A percentile compares a stretch with the other conserved stretches of the same genome.
phyloP scores from a whole-genome alignment of 139 green algal species.

The Micromonas pusilla region DNA sequence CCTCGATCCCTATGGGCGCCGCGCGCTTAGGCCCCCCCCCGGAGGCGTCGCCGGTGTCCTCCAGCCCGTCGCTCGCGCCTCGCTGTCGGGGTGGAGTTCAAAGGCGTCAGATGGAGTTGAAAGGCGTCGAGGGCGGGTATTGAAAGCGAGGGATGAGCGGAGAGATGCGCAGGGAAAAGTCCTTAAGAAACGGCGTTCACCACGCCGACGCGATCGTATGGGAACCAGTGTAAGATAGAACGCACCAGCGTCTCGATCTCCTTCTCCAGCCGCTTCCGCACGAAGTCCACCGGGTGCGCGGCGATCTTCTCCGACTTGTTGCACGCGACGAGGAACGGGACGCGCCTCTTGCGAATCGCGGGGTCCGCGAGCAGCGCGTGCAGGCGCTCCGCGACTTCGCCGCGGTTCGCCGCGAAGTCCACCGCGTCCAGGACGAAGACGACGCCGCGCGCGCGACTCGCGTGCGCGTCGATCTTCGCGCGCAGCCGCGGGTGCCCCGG shows the following conservation, averaged over 20 bases:
- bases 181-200: too few relatives aligned
- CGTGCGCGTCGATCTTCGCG: conserved; percentile 46
- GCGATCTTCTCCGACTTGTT: conserved; percentile 87
- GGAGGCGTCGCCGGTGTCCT: neutral
- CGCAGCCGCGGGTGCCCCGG: conserved; percentile 67
- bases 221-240: too few relatives aligned
- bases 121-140: too few relatives aligned
- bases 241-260: conserved; percentile 78
- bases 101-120: too few relatives aligned
- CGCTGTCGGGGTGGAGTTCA: too few relatives aligned
- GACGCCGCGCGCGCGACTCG: conserved; percentile 47
- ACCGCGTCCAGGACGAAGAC: conserved; percentile 75
- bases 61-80: conserved; percentile 3
- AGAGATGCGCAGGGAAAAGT: too few relatives aligned
- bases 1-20: neutral
- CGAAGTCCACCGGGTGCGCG: conserved; percentile 81
- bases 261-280: conserved; percentile 74
- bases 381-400: conserved; percentile 8
- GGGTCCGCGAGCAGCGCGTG: conserved; percentile 53
- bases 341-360: conserved; percentile 24
- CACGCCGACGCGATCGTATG: too few relatives aligned
- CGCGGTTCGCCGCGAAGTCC: conserved; percentile 53
- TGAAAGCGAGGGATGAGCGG: too few relatives aligned
- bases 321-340: conserved; percentile 81
- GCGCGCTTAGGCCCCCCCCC: too few relatives aligned